Base-by-base conservation (phyloP, 148 eudicot species). In the Polygonum maritimum region DNA sequence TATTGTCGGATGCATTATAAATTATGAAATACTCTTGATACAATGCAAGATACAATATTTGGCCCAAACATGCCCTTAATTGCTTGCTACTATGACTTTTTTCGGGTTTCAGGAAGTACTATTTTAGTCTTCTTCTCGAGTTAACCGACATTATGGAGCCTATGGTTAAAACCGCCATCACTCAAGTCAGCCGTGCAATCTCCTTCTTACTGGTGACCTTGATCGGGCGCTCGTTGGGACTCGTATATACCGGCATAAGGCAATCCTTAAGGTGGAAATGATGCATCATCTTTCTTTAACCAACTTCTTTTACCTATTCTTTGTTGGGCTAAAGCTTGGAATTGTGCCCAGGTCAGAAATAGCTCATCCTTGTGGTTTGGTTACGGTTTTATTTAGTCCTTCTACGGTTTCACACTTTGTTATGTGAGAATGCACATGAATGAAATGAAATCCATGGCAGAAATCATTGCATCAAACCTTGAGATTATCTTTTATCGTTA, bases 211-310 rank as follows among this genome's bases (percentile, higher is more conserved):
- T 94, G 2, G 96, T 94, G 35, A 86, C 83, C 87, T 86, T 94
- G 88, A 92, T 94, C 35, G 98, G 98, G n/a, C 87, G 97, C 73
- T 94, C 98, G 14, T 84, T 94, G 47, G 98, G 98, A 52, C 98
- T 94, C 48, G 88, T 94, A 67, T 94, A 88, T 48, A 89, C 92
- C 22, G 98, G 98, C 16, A 94, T 94, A 63, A 84, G 97, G 83
- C 92, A 94, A 81, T 92, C 97, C 41, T 78, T 94, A 52, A 79
- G 85, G 19, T 89, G 93, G 91, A 92, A 89, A 81, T 92, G 75
- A 80, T 3, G 41, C 67, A 11, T 26, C 67, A 60, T 26, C 67
- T 60, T 60, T 21, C 33, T 57, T 57, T 57, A 57, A 57, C 63
- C 9, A 57, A 57, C 31, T 57, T 57, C 63, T 57, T 57, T 12